Evolutionary conservation across 352 stramenopile species (phyloP).

Genomic region (Phytophthora megakarya): DNA sequence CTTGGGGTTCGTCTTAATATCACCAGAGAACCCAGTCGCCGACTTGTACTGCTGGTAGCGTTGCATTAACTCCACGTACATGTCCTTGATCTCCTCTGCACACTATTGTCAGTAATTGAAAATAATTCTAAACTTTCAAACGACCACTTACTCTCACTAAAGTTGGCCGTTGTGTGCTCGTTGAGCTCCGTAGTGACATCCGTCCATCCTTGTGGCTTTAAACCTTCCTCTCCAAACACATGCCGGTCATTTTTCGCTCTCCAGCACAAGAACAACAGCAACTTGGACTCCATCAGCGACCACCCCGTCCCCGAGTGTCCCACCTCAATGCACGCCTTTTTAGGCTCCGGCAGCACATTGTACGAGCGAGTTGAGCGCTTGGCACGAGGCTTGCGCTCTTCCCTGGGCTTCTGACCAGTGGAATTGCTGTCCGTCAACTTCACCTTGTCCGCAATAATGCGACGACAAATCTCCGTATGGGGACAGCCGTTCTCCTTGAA

Average conservation of each 20-base stretch:
- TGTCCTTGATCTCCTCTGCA: slow-evolving; percentile 42
- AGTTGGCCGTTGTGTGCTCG: slow-evolving; percentile 24
- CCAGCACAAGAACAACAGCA: slow-evolving; percentile 42
- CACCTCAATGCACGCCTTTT: slow-evolving; percentile 19
- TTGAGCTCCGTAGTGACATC: slow-evolving; percentile 35
- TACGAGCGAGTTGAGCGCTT: slow-evolving; percentile 12
- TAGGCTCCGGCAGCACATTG: slow-evolving; percentile 1
- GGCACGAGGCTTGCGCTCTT: slow-evolving; percentile 13
- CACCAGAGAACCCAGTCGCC: slow-evolving; percentile 31
- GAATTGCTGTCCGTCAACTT: background rate
- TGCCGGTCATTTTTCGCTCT: slow-evolving; percentile 30
- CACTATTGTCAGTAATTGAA: background rate
- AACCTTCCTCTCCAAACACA: slow-evolving; percentile 21
- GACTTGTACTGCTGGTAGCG: slow-evolving; percentile 36
- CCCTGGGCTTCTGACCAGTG: slow-evolving; percentile 1
- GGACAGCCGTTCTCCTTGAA: slow-evolving; percentile 37
- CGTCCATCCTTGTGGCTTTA: slow-evolving; percentile 32
- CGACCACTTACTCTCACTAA: slow-evolving; percentile 31
- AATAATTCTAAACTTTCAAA: background rate
- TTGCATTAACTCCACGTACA: slow-evolving; percentile 42
- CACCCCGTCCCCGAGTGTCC: background rate
- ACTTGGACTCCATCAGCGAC: slow-evolving; percentile 26
- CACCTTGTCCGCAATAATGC: slow-evolving; percentile 28
- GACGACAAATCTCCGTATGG: slow-evolving; percentile 32
- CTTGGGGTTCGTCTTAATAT: slow-evolving; percentile 10